A percentile compares a stretch with the other conserved stretches of the same genome.
These are phyloP conservation scores for Ramularia endophylla DNA, from an alignment of 2,329 filamentous ascomycete species.

Conservation along the genomic window DNA sequence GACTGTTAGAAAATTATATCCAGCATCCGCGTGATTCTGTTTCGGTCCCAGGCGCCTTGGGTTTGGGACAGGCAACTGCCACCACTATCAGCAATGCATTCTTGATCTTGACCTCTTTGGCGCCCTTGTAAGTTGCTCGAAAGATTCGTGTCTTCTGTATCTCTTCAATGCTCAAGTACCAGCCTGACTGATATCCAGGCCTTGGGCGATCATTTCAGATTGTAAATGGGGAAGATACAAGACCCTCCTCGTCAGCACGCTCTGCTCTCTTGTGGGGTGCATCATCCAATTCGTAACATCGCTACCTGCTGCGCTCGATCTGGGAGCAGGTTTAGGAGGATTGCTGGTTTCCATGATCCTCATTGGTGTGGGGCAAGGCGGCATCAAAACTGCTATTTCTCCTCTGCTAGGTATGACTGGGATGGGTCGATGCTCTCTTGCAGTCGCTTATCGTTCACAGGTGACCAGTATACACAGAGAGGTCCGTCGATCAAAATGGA, in stretches of 20 bases:
- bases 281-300: slow-evolving; percentile 8
- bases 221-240: slow-evolving; percentile 6
- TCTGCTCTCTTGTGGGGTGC: slow-evolving; percentile 5
- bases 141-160: too few relatives aligned
- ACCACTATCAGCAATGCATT: slow-evolving; percentile 10
- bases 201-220: slow-evolving; percentile 6
- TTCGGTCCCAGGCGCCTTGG: slow-evolving; percentile 7
- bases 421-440: too few relatives aligned
- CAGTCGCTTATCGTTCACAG: not conserved
- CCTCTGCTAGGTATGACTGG: slow-evolving; percentile 7
- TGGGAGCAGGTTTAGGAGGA: slow-evolving; percentile 2
- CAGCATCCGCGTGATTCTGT: slow-evolving; percentile 3
- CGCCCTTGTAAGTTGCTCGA: not conserved
- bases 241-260: slow-evolving; percentile 5
- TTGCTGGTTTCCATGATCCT: slow-evolving; percentile 7
- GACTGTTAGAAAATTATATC: slow-evolving; percentile 11
- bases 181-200: too few relatives aligned
- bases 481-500: not conserved
- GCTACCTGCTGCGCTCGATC: not conserved
- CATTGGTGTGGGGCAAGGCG: slow-evolving; percentile 7
- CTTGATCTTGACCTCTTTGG: slow-evolving; percentile 8
- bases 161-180: not conserved
- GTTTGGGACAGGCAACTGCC: slow-evolving; percentile 10
- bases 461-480: too few relatives aligned
- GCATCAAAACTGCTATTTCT: slow-evolving; percentile 4